Conservation (phyloP, 768 basidiomycete species). For the Coprinellus micaceus region DNA sequence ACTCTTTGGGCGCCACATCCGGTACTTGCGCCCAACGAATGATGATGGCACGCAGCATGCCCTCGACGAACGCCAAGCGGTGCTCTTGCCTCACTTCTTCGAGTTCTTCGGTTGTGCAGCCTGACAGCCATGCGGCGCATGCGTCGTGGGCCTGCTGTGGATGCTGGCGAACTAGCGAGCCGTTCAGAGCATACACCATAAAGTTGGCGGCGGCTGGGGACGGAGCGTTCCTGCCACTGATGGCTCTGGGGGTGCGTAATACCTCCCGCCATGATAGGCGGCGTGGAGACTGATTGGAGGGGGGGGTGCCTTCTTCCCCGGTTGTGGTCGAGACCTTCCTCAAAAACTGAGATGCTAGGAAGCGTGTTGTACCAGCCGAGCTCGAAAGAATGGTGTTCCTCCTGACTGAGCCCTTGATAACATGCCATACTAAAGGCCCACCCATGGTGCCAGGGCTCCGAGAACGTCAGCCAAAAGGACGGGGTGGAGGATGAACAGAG, state of each 20-base stretch:
- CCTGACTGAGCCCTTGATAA: slow-evolving; percentile 4
- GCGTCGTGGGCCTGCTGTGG: background rate
- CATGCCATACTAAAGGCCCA: slow-evolving; percentile 44
- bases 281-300: background rate
- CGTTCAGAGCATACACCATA: background rate
- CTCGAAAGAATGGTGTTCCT: slow-evolving; percentile 10
- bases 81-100: background rate
- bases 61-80: background rate
- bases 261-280: slow-evolving; percentile 39
- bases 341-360: slow-evolving; percentile 16
- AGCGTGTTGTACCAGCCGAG: slow-evolving; percentile 18
- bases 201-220: background rate
- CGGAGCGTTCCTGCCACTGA: no score
- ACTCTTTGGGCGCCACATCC: background rate
- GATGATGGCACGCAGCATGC: background rate
- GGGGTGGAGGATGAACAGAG: no score
- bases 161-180: background rate
- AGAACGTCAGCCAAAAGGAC: no score
- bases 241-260: slow-evolving; percentile 47
- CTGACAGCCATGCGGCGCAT: no score
- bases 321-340: no score
- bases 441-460: no score
- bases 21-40: background rate
- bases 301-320: no score
- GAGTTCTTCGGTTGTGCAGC: background rate